Conservation (phyloP, 495 filamentous ascomycete species). For the Filosporella fistucella region DNA sequence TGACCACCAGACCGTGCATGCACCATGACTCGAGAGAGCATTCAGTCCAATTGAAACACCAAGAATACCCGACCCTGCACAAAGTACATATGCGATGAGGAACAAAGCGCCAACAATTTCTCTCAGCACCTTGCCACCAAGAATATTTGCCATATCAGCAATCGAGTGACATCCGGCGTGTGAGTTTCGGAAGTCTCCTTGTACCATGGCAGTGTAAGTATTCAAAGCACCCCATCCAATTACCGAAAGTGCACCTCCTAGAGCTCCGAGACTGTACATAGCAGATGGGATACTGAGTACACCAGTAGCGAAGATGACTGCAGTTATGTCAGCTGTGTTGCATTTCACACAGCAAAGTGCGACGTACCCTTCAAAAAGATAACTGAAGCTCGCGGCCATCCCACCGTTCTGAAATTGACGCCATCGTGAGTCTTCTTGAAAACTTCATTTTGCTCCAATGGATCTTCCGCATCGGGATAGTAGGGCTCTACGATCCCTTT, state of each 20-base stretch:
- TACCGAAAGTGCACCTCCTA: constrained; percentile 34
- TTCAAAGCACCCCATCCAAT: constrained; percentile 38
- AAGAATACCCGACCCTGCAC: constrained; percentile 42
- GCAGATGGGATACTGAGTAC: constrained; percentile 30
- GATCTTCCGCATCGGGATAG: constrained; percentile 20
- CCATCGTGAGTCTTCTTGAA: constrained; percentile 45
- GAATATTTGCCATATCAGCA: constrained; percentile 33
- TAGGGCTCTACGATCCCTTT: constrained; percentile 15
- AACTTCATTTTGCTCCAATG: constrained; percentile 37
- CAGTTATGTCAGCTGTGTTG: neutral
- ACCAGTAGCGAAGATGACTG: constrained; percentile 44
- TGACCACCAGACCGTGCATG: constrained; percentile 42
- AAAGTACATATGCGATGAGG: constrained; percentile 42
- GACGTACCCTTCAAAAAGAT: constrained; percentile 47
- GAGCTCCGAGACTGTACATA: constrained; percentile 36
- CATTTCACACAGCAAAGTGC: neutral
- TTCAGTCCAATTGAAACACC: constrained; percentile 47
- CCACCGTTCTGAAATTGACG: constrained; percentile 53
- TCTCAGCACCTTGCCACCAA: constrained; percentile 27
- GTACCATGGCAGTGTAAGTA: constrained; percentile 30
- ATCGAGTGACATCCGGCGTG: constrained; percentile 35
- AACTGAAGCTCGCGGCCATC: constrained; percentile 50
- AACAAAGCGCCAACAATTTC: constrained; percentile 40
- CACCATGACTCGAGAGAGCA: constrained; percentile 40
- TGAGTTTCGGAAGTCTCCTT: constrained; percentile 32